Percentiles rank a stretch among this genome's conserved stretches.
These are phyloP conservation scores for Penicillium samsonianum DNA, from an alignment of 495 filamentous ascomycete genomes.

Conservation along the genomic window DNA sequence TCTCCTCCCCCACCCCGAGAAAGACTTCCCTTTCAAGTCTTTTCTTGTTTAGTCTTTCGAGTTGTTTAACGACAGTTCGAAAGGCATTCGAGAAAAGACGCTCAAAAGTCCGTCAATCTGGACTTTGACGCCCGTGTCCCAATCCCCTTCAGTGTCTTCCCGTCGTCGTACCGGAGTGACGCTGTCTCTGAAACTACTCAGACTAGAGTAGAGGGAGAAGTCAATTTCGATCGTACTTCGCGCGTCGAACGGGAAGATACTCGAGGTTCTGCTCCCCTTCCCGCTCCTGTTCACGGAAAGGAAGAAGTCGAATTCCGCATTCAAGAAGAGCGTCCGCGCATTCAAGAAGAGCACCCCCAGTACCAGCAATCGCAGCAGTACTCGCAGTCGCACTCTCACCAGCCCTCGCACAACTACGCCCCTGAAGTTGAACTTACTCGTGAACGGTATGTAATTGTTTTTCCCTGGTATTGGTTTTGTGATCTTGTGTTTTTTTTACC, in stretches of 20 bases:
- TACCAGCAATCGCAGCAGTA: constrained; percentile 8
- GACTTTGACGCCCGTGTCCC: constrained; percentile 99
- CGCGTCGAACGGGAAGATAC: constrained; percentile 94
- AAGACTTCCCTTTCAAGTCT: constrained; percentile 55
- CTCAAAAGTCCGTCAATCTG: constrained; percentile 90
- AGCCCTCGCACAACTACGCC: constrained; percentile 23
- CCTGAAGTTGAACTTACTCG: constrained; percentile 57
- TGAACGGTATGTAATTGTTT: constrained; percentile 51
- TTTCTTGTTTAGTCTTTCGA: constrained; percentile 96
- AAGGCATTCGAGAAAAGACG: constrained; percentile 92
- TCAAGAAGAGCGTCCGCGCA: constrained; percentile 61
- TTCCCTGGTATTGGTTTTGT: constrained; percentile 6
- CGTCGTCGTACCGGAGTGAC: constrained; percentile 94
- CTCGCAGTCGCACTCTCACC: constrained; percentile 9
- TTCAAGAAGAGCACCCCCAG: constrained; percentile 57
- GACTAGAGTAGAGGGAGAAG: constrained; percentile 85
- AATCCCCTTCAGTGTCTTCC: constrained; percentile 99
- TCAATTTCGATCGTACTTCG: constrained; percentile 73
- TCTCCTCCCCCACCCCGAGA: constrained; percentile 30
- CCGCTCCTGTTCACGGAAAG: constrained; percentile 65
- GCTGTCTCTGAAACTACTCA: constrained; percentile 77
- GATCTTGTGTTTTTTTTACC: constrained; percentile 8
- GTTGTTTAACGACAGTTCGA: constrained; percentile 72
- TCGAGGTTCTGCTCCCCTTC: constrained; percentile 66
- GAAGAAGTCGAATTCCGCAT: constrained; percentile 78